These are phyloP conservation scores for Kwoniella botswanensis DNA, from an alignment of 768 basidiomycete genomes.

Conservation along the genomic window DNA sequence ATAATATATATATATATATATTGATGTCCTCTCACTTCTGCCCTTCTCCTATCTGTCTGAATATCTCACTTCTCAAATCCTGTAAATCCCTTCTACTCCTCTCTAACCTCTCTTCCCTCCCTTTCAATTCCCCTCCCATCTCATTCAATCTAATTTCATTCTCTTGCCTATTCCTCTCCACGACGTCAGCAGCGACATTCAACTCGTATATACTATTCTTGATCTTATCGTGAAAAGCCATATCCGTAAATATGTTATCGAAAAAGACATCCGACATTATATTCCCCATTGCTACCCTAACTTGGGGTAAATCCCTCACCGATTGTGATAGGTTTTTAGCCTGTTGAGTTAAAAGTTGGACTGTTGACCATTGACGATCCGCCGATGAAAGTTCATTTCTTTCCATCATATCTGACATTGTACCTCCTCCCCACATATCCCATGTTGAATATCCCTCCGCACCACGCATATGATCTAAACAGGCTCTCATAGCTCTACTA, in stretches of 20 bases:
- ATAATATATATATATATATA: too few species aligned
- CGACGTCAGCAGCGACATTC: slow-evolving; percentile 3
- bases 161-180: slow-evolving; percentile 6
- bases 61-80: slow-evolving; percentile 3
- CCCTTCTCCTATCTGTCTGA: not conserved
- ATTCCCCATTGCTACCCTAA: slow-evolving; percentile 1
- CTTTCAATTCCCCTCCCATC: not conserved
- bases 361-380: slow-evolving; percentile 1
- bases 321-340: not conserved
- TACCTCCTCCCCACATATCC: slow-evolving; percentile 13
- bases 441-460: slow-evolving; percentile 11
- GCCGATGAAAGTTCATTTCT: slow-evolving; percentile 2
- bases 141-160: slow-evolving; percentile 7
- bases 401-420: slow-evolving; percentile 19
- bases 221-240: slow-evolving; percentile 11
- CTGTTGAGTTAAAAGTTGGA: slow-evolving; percentile 7
- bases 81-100: slow-evolving; percentile 6
- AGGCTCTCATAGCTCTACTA: not conserved
- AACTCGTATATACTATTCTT: slow-evolving; percentile 6
- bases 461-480: not conserved
- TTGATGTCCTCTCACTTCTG: not conserved
- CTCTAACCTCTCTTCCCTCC: not conserved
- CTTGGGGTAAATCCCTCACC: slow-evolving; percentile 6
- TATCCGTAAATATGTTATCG: slow-evolving; percentile 14
- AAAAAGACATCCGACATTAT: slow-evolving; percentile 14